Percentiles rank a stretch among this genome's conserved stretches.
These are phyloP conservation scores for Aspergillus pseudotamarii DNA, from an alignment of 2,329 filamentous ascomycete genomes.

Conservation along the genomic window DNA sequence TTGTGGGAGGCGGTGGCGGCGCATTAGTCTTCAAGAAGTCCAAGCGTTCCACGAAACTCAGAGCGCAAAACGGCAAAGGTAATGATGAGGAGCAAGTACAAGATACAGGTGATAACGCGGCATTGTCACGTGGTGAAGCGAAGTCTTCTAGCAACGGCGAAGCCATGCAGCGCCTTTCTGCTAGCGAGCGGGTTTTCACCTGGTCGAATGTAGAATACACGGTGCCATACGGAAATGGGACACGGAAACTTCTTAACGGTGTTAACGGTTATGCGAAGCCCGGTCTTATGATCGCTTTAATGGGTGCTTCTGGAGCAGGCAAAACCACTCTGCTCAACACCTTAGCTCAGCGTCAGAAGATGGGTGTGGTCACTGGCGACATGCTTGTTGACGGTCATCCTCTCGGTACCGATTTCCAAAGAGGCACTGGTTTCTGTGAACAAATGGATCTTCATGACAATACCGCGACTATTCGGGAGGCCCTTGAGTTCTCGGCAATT, in stretches of 20 bases:
- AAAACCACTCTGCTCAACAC: conserved; percentile 84
- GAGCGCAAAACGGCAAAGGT: conserved; percentile 47
- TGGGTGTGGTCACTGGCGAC: conserved; percentile 66
- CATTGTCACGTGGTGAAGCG: conserved; percentile 31
- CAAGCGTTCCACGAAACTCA: conserved; percentile 59
- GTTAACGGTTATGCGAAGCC: conserved; percentile 80
- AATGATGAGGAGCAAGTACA: conserved; percentile 63
- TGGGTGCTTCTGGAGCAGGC: conserved; percentile 79
- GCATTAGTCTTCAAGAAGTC: conserved; percentile 72
- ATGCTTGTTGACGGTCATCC: conserved; percentile 71
- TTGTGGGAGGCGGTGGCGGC: conserved; percentile 65
- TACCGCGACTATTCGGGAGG: conserved; percentile 68
- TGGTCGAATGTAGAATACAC: conserved; percentile 73
- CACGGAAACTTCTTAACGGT: conserved; percentile 66
- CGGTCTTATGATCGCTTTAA: conserved; percentile 76
- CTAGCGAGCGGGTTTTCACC: conserved; percentile 68
- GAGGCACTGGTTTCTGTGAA: conserved; percentile 71
- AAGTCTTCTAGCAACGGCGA: conserved; percentile 34
- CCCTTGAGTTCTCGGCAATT: conserved; percentile 69
- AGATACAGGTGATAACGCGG: conserved; percentile 28
- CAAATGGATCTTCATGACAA: conserved; percentile 73
- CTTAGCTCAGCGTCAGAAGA: conserved; percentile 70
- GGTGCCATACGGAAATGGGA: conserved; percentile 67
- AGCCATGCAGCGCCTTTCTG: conserved; percentile 48
- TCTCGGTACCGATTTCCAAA: conserved; percentile 65